Evolutionary conservation across 768 basidiomycete genomes (phyloP), one percentile per base, ranked within the genome.

Genomic region (Multifurca ochricompacta): DNA sequence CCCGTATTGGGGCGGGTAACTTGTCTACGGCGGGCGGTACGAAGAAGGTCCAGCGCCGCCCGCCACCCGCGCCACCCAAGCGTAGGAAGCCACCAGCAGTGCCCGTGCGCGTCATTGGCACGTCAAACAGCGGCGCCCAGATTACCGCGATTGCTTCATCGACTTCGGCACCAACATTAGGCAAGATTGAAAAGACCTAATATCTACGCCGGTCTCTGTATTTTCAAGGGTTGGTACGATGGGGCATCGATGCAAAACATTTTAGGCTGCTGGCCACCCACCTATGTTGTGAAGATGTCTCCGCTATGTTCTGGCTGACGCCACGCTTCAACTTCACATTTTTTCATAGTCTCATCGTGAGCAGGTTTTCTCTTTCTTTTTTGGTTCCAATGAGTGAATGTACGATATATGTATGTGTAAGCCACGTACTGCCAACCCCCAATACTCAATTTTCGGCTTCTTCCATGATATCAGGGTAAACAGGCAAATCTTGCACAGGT

Each of bases 31-130:
- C 44, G 41, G 23, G 39, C 16, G 41, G 46, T 41, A 42, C 35
- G 25, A 49, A 45, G 28, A 48, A 50, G 32, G 34, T 37, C n/a
- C 46, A 60, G n/a, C 59, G 66, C 23, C 54, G 80, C 51, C 71
- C 76, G 4, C 77, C 85, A 2, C 82, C 86, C 0, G 81, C 87
- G n/a, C 77, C 81, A 9, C 76, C 76, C 3, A 80, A 81, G 63
- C 74, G 86, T 41, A 70, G 87, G 63, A 85, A 85, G 61, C 81
- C 87, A 1, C 87, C 87, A 31, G 82, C 86, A 14, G 73, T 83
- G 41, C 85, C 87, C 9, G 68, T 47, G 10, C 59, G 75, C 1
- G 51, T 60, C 3, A 49, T 60, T 13, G 73, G 71, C 28, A 71
- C 66, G 45, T 75, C 74, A 0, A 73, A 75, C 51, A 63, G 75